Evolutionary conservation across 192 early-diverging fungal genomes (phyloP).

Genomic region (Coemansia sp.): DNA sequence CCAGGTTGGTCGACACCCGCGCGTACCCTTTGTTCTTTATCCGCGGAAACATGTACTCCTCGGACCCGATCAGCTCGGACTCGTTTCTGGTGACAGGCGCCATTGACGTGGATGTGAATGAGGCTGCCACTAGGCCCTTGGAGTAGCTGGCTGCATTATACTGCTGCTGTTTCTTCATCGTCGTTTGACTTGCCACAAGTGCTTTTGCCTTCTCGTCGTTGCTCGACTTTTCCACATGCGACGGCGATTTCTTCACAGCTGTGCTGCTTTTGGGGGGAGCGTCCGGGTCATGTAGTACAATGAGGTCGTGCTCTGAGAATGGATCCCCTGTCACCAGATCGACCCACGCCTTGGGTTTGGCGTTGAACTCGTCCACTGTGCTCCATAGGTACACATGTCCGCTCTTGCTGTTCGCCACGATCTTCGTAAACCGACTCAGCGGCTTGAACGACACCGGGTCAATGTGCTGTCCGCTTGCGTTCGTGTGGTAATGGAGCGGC

Average conservation of each 20-base stretch:
- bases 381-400: conserved; percentile 90
- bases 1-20: conserved; percentile 74
- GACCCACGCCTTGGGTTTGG: conserved; percentile 79
- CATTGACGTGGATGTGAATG: conserved; percentile 87
- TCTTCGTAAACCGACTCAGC: conserved; percentile 80
- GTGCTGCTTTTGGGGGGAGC: conserved; percentile 10
- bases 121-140: conserved; percentile 70
- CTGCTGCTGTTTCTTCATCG: conserved; percentile 58
- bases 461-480: conserved; percentile 75
- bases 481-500: conserved; percentile 76
- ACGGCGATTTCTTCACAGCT: conserved; percentile 3
- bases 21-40: conserved; percentile 82
- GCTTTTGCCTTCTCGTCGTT: neutral
- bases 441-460: conserved; percentile 91
- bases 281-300: conserved; percentile 73
- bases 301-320: conserved; percentile 84
- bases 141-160: conserved; percentile 83
- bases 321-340: conserved; percentile 87
- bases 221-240: conserved; percentile 7
- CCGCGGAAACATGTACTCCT: conserved; percentile 86
- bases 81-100: conserved; percentile 70
- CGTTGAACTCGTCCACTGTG: conserved; percentile 82
- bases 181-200: conserved; percentile 13
- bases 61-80: conserved; percentile 68
- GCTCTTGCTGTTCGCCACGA: conserved; percentile 79